Percentiles rank a stretch among this genome's conserved stretches.
phyloP scores from a whole-genome alignment of 345 rosid genomes.

The Excoecaria cochinchinensis region DNA sequence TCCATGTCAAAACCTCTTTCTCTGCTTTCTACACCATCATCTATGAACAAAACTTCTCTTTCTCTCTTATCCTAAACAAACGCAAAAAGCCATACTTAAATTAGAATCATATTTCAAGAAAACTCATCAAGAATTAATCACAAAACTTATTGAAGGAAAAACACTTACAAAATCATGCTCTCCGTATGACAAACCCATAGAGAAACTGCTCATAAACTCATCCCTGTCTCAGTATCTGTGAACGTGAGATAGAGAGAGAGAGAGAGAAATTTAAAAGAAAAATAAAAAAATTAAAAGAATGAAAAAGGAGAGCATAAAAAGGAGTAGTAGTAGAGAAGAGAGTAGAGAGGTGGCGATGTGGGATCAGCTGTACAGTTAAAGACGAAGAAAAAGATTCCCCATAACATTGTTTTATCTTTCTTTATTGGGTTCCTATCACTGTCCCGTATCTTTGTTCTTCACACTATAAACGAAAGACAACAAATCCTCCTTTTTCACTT shows the following conservation, averaged over 20 bases:
- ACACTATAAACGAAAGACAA: conserved; percentile 5
- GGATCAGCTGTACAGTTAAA: conserved; percentile 44
- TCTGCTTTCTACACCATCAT: conserved; percentile 12
- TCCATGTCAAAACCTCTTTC: conserved; percentile 30
- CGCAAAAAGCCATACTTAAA: background rate
- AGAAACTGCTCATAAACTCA: conserved; percentile 27
- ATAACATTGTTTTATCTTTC: background rate
- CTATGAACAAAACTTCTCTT: conserved; percentile 18
- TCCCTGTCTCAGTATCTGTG: conserved; percentile 25
- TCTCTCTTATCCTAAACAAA: conserved; percentile 32
- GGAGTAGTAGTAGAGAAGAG: conserved; percentile 18
- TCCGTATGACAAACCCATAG: conserved; percentile 40
- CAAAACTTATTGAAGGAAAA: background rate
- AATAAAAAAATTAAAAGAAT: conserved; percentile 1
- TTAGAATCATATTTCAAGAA: background rate
- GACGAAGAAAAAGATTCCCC: conserved; percentile 34
- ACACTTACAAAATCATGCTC: conserved; percentile 34
- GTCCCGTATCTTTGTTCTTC: conserved; percentile 3
- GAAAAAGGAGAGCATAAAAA: conserved; percentile 38
- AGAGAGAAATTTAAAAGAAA: background rate
- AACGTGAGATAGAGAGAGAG: conserved; percentile 6
- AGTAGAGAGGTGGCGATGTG: conserved; percentile 32
- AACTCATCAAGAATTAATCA: background rate
- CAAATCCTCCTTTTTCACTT: conserved; percentile 22
- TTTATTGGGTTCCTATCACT: background rate